Evolutionary conservation across 1,139 yeast species (phyloP), one percentile per base, ranked within the genome.

Genomic region (Debaryomyces psychrophilus): DNA sequence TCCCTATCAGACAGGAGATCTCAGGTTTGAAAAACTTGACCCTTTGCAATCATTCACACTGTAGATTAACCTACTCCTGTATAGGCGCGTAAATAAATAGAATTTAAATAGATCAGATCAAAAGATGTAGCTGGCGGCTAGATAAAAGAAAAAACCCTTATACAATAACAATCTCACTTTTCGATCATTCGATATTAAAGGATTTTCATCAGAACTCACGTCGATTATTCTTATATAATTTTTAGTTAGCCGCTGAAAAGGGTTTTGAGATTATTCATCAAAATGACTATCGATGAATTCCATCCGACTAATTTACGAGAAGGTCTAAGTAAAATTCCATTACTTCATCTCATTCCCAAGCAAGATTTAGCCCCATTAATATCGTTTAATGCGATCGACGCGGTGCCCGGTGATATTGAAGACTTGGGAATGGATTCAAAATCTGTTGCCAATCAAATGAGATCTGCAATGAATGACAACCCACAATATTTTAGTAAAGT

Each of bases 1-100:
- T 25, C 44, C 47, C 1, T 75, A 73, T 48, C 55, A 52, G 1
- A 44, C 55, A 0, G 79, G 77, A 0, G 88, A 83, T 56, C 56
- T 71, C 41, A 56, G 86, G 23, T 71, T 77, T 51, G 64, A 63
- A 36, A 51, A 52, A 9, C 44, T 67, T 5, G 53, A 56, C 3
- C 66, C 65, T 7, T 51, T 65, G 26, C 45, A 49, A 31, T 50
- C 49, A 37, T 47, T 43, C 31, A 15, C 37, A n/a, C 31, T 11
- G 28, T 35, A 35, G 12, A 4, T 15, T 33, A 14, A 17, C n/a
- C 9, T 8, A 28, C 18, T 20, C 41, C 33, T 38, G 31, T 37
- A 37, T 26, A 37, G 25, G 29, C 38, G 38, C 38, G 41, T 29
- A 17, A 18, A 17, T n/a, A 20, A 38, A 38, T 38, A 18, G 12